phyloP scores from a whole-genome alignment of 2,329 filamentous ascomycete species.

The Chaetomium globosum region DNA sequence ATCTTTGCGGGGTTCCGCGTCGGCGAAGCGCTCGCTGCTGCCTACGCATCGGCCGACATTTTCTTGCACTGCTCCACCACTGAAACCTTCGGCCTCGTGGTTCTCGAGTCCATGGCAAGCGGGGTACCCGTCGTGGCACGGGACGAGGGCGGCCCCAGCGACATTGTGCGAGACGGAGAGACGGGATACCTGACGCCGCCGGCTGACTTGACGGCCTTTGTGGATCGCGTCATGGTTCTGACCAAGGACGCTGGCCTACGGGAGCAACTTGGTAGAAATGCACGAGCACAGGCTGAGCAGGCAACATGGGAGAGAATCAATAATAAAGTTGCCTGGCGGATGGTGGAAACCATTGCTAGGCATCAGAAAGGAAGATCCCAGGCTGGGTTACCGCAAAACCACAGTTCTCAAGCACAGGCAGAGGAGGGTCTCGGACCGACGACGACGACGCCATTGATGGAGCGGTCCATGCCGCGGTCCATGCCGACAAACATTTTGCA shows the following conservation, averaged over 20 bases:
- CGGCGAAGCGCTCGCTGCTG: conserved; percentile 9
- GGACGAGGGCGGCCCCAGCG: conserved; percentile 18
- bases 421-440: neutral
- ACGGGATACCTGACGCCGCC: conserved; percentile 13
- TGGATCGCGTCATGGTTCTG: conserved; percentile 11
- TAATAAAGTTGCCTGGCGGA: conserved; percentile 16
- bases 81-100: conserved; percentile 19
- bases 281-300: conserved; percentile 11
- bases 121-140: conserved; percentile 19
- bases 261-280: neutral
- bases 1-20: conserved; percentile 8
- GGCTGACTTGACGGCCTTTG: conserved; percentile 11
- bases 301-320: conserved; percentile 20
- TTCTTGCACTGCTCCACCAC: conserved; percentile 19
- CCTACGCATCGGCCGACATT: conserved; percentile 16
- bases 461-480: conserved; percentile 7
- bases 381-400: neutral
- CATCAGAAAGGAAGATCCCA: neutral
- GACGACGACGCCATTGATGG: neutral
- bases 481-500: neutral
- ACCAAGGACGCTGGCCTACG: neutral
- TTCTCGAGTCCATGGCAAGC: conserved; percentile 18
- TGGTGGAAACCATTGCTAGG: conserved; percentile 10
- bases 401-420: neutral
- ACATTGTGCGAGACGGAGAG: conserved; percentile 18